Evolutionary conservation across 345 rosid genomes (phyloP).

Genomic region (Aquilaria yunnanensis): DNA sequence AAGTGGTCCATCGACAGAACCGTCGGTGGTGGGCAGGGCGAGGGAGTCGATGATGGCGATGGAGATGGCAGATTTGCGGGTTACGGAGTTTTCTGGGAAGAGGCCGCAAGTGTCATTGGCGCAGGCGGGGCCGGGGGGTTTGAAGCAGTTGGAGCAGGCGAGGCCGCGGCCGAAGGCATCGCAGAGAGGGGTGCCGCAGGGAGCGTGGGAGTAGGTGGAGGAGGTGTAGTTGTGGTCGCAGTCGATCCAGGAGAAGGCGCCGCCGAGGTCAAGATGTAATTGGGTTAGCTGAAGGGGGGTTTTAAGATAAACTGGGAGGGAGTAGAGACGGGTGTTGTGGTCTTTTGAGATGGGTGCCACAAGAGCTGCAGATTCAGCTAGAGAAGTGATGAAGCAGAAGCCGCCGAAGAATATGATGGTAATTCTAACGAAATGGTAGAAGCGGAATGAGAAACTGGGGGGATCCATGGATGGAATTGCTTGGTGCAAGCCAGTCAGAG

Average conservation of each 20-base stretch:
- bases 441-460: too few relatives aligned
- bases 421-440: too few relatives aligned
- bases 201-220: conserved; percentile 41
- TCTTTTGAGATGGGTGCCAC: conserved; percentile 25
- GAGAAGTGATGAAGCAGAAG: conserved; percentile 1
- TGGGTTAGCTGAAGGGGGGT: conserved; percentile 26
- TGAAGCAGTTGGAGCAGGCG: conserved; percentile 41
- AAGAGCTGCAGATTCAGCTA: conserved; percentile 1
- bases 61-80: conserved; percentile 27
- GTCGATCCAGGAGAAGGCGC: conserved; percentile 55
- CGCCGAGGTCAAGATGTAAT: conserved; percentile 55
- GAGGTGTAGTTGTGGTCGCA: conserved; percentile 50
- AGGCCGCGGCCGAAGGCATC: conserved; percentile 24
- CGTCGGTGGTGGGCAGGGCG: conserved; percentile 21
- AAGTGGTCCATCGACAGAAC: conserved; percentile 4
- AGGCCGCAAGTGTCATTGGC: conserved; percentile 54
- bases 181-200: conserved; percentile 56
- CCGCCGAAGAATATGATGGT: background rate
- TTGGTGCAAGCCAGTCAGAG: too few relatives aligned
- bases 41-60: conserved; percentile 31
- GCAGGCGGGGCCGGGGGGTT: conserved; percentile 57
- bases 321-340: conserved; percentile 21
- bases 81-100: conserved; percentile 41
- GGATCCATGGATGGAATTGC: too few relatives aligned
- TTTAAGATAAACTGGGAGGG: conserved; percentile 18